A percentile compares a stretch with the other conserved stretches of the same genome.
Evolutionary conservation across 805 yeast genomes (phyloP).

Genomic region (Myxozyma neotropica): DNA sequence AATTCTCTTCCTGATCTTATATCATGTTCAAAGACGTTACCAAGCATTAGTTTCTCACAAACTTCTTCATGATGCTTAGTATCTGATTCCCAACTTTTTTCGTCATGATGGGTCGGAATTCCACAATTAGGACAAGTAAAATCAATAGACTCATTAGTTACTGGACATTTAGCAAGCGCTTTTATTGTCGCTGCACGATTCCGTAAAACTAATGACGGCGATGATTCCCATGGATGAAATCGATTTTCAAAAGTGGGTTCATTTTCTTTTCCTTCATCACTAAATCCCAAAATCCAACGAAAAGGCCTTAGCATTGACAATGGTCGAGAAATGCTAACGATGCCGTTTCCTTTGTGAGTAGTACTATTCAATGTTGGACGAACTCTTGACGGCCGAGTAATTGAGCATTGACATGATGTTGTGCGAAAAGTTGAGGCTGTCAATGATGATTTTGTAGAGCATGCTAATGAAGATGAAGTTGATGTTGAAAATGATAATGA

Average conservation of each 20-base stretch:
- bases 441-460: no score
- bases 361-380: neutral
- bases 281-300: conserved; percentile 57
- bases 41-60: conserved; percentile 78
- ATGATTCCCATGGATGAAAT: conserved; percentile 87
- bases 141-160: conserved; percentile 74
- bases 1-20: conserved; percentile 89
- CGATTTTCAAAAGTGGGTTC: conserved; percentile 72
- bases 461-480: no score
- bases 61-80: conserved; percentile 67
- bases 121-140: conserved; percentile 93
- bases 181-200: conserved; percentile 89
- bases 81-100: conserved; percentile 87
- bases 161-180: conserved; percentile 74
- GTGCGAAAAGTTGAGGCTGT: no score
- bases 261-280: conserved; percentile 61
- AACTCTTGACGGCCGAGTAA: no score
- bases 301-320: conserved; percentile 44
- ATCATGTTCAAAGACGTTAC: conserved; percentile 92
- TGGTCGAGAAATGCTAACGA: neutral
- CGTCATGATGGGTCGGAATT: conserved; percentile 91
- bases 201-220: conserved; percentile 84
- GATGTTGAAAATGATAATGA: no score
- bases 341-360: neutral
- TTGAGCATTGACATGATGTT: no score